Evolutionary conservation across 2,329 filamentous ascomycete genomes (phyloP).

Genomic region (Calonectria pauciramosa): DNA sequence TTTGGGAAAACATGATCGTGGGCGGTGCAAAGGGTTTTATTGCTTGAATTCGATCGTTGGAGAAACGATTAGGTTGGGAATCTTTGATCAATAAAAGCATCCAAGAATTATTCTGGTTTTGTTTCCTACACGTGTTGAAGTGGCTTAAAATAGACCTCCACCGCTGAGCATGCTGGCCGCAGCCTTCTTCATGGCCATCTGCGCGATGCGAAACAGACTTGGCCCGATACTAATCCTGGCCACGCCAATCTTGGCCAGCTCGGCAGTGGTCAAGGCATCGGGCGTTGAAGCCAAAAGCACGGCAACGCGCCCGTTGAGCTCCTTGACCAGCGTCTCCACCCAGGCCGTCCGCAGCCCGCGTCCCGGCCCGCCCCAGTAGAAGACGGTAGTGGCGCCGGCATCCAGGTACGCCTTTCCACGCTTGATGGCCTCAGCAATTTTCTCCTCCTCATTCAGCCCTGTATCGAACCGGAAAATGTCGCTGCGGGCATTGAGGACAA

Average conservation of each 20-base stretch:
- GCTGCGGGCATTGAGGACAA: slow-evolving; percentile 70
- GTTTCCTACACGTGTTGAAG: not conserved
- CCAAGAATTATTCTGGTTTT: not conserved
- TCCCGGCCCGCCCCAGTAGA: slow-evolving; percentile 69
- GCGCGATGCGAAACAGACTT: slow-evolving; percentile 57
- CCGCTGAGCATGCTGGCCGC: slow-evolving; percentile 49
- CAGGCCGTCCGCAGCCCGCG: slow-evolving; percentile 60
- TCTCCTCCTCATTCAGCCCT: slow-evolving; percentile 47
- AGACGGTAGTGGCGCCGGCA: slow-evolving; percentile 71
- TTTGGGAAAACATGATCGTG: not conserved
- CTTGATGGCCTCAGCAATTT: slow-evolving; percentile 62
- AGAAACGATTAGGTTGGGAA: not conserved
- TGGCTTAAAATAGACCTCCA: slow-evolving; percentile 31
- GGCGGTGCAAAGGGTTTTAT: too few species aligned
- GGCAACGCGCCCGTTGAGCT: slow-evolving; percentile 63
- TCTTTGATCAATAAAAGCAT: not conserved
- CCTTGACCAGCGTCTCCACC: slow-evolving; percentile 60
- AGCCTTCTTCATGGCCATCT: slow-evolving; percentile 52
- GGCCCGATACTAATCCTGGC: slow-evolving; percentile 70
- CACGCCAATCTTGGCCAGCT: slow-evolving; percentile 64
- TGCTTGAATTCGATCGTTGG: not conserved
- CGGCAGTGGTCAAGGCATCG: slow-evolving; percentile 57
- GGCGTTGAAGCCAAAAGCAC: slow-evolving; percentile 57
- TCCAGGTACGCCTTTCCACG: slow-evolving; percentile 70
- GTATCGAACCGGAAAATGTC: slow-evolving; percentile 62